These are phyloP conservation scores for Rickenella mellea DNA, from an alignment of 768 basidiomycete genomes.

Conservation along the genomic window DNA sequence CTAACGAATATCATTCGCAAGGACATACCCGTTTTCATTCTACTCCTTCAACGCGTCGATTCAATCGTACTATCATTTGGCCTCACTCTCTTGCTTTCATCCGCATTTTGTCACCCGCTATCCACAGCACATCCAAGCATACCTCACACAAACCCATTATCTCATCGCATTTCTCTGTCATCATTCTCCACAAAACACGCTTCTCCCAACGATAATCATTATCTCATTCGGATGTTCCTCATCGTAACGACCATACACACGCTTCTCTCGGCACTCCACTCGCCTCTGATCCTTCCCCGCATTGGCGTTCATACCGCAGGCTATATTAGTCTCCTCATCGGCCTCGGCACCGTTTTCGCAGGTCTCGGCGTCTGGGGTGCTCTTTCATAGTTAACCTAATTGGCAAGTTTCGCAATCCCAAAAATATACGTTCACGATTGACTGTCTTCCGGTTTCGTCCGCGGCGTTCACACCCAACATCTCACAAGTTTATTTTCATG, in stretches of 20 bases:
- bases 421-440: constrained; percentile 15
- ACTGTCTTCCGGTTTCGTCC: constrained; percentile 14
- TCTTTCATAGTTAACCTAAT: constrained; percentile 29
- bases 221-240: constrained; percentile 31
- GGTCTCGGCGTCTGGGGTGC: constrained; percentile 69
- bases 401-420: constrained; percentile 14
- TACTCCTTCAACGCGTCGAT: constrained; percentile 69
- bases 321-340: constrained; percentile 57
- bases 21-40: constrained; percentile 73
- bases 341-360: constrained; percentile 60
- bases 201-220: constrained; percentile 9
- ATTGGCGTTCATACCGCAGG: constrained; percentile 72
- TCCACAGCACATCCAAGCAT: constrained; percentile 46
- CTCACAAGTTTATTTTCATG: constrained; percentile 22
- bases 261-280: constrained; percentile 53
- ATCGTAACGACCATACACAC: constrained; percentile 39
- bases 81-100: constrained; percentile 30
- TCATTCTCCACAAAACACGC: background rate
- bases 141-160: constrained; percentile 7
- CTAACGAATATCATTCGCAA: constrained; percentile 17
- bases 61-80: constrained; percentile 64
- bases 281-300: constrained; percentile 54
- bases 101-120: constrained; percentile 24
- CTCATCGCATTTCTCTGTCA: constrained; percentile 13
- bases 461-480: constrained; percentile 17